Percentiles rank a stretch among this genome's conserved stretches.
Evolutionary conservation across 1,139 yeast species (phyloP).

Genomic region (Pichia sp.): DNA sequence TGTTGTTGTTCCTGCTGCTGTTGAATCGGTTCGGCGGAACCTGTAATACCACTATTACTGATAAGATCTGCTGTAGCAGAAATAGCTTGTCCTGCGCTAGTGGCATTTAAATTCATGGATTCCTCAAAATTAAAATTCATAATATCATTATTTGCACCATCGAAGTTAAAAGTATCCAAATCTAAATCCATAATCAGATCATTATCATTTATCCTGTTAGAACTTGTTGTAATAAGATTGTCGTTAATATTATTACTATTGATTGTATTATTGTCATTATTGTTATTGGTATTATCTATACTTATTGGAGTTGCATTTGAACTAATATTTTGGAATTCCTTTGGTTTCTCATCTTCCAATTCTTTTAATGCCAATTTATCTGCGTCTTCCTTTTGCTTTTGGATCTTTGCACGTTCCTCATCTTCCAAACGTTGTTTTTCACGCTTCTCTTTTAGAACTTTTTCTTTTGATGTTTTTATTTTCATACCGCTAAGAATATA

Average conservation of each 20-base stretch:
- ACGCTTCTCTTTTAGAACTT: constrained; percentile 19
- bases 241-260: neutral
- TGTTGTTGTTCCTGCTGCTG: constrained; percentile 1
- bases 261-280: neutral
- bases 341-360: neutral
- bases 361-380: constrained; percentile 4
- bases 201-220: neutral
- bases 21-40: too few relatives aligned
- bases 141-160: constrained; percentile 7
- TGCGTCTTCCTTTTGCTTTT: constrained; percentile 12
- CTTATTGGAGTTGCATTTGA: too few relatives aligned
- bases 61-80: neutral
- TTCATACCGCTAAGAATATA: constrained; percentile 30
- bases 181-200: constrained; percentile 24
- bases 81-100: neutral
- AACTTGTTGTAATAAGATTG: neutral
- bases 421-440: constrained; percentile 13
- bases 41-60: too few relatives aligned
- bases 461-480: constrained; percentile 26
- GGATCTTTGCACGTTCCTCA: constrained; percentile 7
- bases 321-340: too few relatives aligned
- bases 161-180: constrained; percentile 29
- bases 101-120: neutral
- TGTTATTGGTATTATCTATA: too few relatives aligned
- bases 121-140: constrained; percentile 13